Evolutionary conservation across 2,329 filamentous ascomycete species (phyloP).

Genomic region (Penicillium sp.): DNA sequence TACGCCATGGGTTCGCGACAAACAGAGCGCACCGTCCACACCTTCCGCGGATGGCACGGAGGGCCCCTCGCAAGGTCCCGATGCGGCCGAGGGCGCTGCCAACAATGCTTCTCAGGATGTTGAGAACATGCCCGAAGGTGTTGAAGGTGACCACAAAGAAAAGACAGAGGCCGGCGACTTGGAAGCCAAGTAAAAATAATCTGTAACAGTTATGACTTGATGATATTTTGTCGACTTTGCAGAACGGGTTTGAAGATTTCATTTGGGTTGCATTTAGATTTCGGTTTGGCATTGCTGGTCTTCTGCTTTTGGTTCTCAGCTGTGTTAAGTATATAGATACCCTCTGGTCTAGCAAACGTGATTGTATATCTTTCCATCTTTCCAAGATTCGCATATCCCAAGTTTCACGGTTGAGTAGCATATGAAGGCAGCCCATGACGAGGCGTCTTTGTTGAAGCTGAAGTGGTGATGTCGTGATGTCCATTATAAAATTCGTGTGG

Average conservation of each 20-base stretch:
- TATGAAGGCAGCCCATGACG: too few species aligned
- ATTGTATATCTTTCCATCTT: neutral
- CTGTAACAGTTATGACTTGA: neutral
- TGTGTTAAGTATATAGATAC: neutral
- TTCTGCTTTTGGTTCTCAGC: neutral
- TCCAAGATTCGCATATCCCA: too few species aligned
- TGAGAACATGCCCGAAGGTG: neutral
- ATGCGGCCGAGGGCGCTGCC: neutral
- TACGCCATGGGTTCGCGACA: slow-evolving; percentile 31
- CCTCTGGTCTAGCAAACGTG: neutral
- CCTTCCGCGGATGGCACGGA: slow-evolving; percentile 17
- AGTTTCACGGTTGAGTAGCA: too few species aligned
- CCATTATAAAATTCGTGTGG: too few species aligned
- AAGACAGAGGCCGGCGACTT: neutral
- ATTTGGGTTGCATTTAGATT: neutral
- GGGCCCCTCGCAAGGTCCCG: neutral
- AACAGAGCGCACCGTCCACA: slow-evolving; percentile 24
- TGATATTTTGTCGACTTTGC: neutral
- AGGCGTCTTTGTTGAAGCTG: too few species aligned
- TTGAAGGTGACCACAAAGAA: neutral
- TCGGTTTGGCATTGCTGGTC: neutral
- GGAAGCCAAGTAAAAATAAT: neutral
- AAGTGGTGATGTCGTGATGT: too few species aligned
- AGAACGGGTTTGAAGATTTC: neutral
- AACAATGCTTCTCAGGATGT: neutral